phyloP scores from a whole-genome alignment of 1,284 basidiomycete genomes.

The Sanghuangporus weigelae region DNA sequence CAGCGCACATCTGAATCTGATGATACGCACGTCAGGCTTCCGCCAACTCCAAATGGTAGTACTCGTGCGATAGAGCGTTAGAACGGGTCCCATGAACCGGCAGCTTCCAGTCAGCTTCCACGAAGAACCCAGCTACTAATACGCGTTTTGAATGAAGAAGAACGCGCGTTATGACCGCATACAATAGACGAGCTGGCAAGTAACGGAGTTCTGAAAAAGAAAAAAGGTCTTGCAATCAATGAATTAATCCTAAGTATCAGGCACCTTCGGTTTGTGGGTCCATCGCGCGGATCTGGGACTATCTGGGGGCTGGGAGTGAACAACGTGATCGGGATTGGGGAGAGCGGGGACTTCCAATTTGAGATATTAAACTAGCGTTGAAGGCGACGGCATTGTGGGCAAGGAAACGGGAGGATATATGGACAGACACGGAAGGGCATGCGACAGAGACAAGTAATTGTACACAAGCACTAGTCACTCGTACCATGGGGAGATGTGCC shows the following conservation, averaged over 20 bases:
- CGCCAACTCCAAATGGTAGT: background rate
- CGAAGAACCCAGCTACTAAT: background rate
- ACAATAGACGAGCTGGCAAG: background rate
- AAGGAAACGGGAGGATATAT: background rate
- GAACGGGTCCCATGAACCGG: background rate
- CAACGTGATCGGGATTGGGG: background rate
- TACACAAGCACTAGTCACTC: too few species aligned
- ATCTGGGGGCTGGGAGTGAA: too few species aligned
- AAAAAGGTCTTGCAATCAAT: too few species aligned
- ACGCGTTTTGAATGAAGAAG: background rate
- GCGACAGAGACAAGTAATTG: background rate
- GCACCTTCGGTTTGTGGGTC: too few species aligned
- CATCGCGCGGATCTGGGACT: background rate
- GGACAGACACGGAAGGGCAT: background rate
- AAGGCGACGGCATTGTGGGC: background rate
- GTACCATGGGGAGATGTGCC: background rate
- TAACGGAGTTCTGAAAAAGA: too few species aligned
- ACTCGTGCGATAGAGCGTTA: background rate
- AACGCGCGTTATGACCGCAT: background rate
- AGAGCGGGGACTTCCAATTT: background rate
- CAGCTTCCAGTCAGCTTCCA: background rate
- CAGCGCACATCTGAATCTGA: background rate
- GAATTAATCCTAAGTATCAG: too few species aligned
- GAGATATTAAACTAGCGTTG: background rate
- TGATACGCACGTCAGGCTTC: background rate